phyloP scores from a whole-genome alignment of 2,329 filamentous ascomycete species.

The Nigrospora sphaerica region DNA sequence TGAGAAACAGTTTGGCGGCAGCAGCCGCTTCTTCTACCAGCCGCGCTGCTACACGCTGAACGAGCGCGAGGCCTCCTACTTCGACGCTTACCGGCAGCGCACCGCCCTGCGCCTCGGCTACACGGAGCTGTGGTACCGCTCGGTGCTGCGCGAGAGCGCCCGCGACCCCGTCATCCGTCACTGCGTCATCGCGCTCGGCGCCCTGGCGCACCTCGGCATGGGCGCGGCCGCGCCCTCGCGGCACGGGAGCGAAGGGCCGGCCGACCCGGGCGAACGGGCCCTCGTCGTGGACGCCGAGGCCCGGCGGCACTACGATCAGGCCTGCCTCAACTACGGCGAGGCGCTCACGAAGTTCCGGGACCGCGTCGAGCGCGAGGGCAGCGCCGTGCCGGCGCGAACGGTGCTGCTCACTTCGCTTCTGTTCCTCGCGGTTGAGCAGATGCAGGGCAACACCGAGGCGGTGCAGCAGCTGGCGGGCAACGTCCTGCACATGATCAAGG shows the following conservation, averaged over 20 bases:
- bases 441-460: constrained; percentile 1
- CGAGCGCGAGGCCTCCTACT: neutral
- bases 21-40: neutral
- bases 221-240: neutral
- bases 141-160: neutral
- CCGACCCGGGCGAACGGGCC: neutral
- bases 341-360: neutral
- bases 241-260: neutral
- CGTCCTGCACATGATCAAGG: neutral
- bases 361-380: neutral
- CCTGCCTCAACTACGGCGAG: neutral
- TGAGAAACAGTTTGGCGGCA: too few relatives aligned
- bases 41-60: neutral
- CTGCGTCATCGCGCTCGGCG: neutral
- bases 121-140: neutral
- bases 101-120: neutral
- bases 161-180: neutral
- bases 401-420: neutral
- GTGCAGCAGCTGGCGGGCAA: neutral
- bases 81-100: neutral
- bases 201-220: neutral
- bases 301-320: neutral
- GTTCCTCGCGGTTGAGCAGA: neutral
- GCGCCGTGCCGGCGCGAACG: neutral
- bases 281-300: neutral